phyloP scores from a whole-genome alignment of 805 yeast species.

The Saturnispora dispora region DNA sequence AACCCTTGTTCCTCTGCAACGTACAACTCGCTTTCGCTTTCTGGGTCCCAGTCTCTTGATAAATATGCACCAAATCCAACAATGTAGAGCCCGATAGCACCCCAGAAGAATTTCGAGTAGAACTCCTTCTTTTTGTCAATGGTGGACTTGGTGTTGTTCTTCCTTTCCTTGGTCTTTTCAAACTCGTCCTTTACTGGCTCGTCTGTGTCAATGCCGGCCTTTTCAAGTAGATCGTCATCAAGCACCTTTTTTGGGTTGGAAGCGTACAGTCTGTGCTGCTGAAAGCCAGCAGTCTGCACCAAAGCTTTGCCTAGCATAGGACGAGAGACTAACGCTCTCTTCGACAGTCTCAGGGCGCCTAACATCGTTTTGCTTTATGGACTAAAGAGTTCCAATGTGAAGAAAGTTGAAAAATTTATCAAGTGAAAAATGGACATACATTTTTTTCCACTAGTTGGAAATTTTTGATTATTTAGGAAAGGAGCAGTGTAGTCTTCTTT shows the following conservation, averaged over 20 bases:
- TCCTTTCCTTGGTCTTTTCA: slow-evolving; percentile 33
- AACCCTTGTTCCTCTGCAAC: slow-evolving; percentile 56
- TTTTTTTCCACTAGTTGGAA: not conserved
- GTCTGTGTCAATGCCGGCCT: slow-evolving; percentile 71
- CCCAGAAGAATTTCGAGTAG: slow-evolving; percentile 65
- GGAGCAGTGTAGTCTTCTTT: not conserved
- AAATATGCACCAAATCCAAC: slow-evolving; percentile 53
- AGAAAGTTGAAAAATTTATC: not conserved
- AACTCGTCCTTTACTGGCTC: slow-evolving; percentile 22
- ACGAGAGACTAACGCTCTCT: not conserved
- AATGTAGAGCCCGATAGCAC: slow-evolving; percentile 26
- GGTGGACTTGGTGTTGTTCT: slow-evolving; percentile 53
- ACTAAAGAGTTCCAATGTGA: not conserved
- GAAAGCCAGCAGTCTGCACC: not conserved
- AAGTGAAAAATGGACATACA: not conserved
- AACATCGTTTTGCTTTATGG: not conserved
- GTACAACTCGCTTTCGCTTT: slow-evolving; percentile 45
- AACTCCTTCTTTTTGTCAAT: slow-evolving; percentile 76
- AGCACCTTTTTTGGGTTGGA: slow-evolving; percentile 34
- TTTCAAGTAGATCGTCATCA: slow-evolving; percentile 71
- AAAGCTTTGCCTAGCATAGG: not conserved
- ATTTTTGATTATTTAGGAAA: not conserved
- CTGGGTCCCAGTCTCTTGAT: slow-evolving; percentile 79
- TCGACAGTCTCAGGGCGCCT: not conserved
- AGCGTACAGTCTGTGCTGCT: not conserved